Conservation (phyloP, 805 yeast species). For the Tetrapisispora taiwanensis region DNA sequence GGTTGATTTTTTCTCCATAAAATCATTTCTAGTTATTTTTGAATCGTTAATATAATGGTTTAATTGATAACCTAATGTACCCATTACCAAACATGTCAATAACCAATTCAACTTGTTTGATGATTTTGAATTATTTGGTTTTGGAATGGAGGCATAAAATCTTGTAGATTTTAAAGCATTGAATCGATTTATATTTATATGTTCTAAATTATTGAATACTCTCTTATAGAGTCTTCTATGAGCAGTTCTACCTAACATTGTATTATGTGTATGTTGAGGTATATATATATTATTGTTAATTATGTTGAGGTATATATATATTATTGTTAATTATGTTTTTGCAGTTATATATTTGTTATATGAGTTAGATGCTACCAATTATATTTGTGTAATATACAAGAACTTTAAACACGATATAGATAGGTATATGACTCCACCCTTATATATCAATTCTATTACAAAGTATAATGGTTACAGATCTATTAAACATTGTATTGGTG, state of each 20-base stretch:
- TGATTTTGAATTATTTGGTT: background rate
- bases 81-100: background rate
- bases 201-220: background rate
- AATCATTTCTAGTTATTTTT: background rate
- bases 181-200: background rate
- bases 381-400: too few relatives aligned
- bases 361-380: too few relatives aligned
- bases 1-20: conserved; percentile 7
- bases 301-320: too few relatives aligned
- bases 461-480: too few relatives aligned
- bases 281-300: too few relatives aligned
- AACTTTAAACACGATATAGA: too few relatives aligned
- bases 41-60: background rate
- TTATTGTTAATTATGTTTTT: too few relatives aligned
- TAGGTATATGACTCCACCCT: too few relatives aligned
- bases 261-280: too few relatives aligned
- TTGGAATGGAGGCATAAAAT: background rate
- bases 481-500: too few relatives aligned
- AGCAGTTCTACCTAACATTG: background rate
- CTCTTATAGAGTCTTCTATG: background rate
- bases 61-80: background rate
- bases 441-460: too few relatives aligned
- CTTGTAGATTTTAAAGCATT: background rate
- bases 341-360: too few relatives aligned
- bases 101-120: background rate